phyloP scores from a whole-genome alignment of 139 green algal genomes.

The Chlamydomonas sp. region DNA sequence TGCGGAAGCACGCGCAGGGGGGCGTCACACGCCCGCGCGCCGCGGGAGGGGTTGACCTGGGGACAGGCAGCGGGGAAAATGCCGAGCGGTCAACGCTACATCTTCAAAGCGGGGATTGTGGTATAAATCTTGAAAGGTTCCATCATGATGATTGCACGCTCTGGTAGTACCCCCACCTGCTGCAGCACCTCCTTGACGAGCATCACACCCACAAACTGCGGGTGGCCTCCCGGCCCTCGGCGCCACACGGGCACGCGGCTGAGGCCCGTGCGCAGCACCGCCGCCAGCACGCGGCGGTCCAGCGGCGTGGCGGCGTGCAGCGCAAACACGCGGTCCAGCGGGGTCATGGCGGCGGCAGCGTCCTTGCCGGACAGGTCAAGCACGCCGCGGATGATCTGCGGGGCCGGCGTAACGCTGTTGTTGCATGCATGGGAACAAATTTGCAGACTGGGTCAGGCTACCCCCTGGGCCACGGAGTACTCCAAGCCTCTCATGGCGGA shows the following conservation, averaged over 20 bases:
- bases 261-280: slow-evolving; percentile 77
- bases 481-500: too few species aligned
- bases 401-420: too few species aligned
- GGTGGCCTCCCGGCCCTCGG: slow-evolving; percentile 36
- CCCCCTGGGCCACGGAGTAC: not conserved
- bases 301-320: slow-evolving; percentile 63
- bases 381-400: slow-evolving; percentile 67
- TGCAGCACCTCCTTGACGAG: slow-evolving; percentile 86
- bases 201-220: slow-evolving; percentile 72
- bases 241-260: slow-evolving; percentile 80
- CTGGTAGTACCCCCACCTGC: not conserved
- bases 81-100: not conserved
- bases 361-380: slow-evolving; percentile 89
- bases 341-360: slow-evolving; percentile 81
- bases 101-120: not conserved
- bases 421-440: too few species aligned
- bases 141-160: too few species aligned
- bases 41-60: not conserved
- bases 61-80: not conserved
- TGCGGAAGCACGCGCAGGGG: slow-evolving; percentile 39
- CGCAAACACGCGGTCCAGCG: slow-evolving; percentile 90
- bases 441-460: too few species aligned
- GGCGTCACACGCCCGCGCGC: not conserved
- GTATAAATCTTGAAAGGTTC: too few species aligned
- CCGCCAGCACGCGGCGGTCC: slow-evolving; percentile 27